Base-by-base conservation (phyloP, 352 stramenopile species). In the Detonula confervacea region DNA sequence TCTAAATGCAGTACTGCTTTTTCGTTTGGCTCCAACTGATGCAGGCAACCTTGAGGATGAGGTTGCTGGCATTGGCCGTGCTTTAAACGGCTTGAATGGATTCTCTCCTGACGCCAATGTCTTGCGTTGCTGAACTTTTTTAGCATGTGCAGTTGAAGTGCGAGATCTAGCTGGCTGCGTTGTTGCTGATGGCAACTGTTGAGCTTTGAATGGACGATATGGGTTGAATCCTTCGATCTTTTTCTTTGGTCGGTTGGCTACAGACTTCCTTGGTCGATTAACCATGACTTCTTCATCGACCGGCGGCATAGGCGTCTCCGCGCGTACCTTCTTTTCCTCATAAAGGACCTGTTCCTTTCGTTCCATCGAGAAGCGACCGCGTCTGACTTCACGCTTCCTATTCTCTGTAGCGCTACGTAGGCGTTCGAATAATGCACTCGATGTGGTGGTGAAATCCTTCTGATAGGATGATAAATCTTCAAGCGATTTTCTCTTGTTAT, bases 401-500 rank as follows among this genome's bases (percentile, higher is more conserved):
- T 47, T 56, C 37, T 87, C 73, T 54, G 79, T 67, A 12, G 73
- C 67, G 20, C 51, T 62, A 49, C 67, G 24, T 18, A 87, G 64
- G 0, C 56, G 47, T 64, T 80, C 61, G n/a, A 87, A 59, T 30
- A 87, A 80, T 24, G 73, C 79, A 65, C n/a, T 74, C 9, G 79
- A 87, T 7, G 73, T 73, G 5, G 62, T 75, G 42, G 71, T 70
- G 67, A 83, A 70, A 42, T 63, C 70, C 22, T 83, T 42, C 57
- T 83, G 73, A 75, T 74, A 82, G 2, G 61, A 71, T 20, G 61
- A 69, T 30, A 81, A 63, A 64, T 80, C 73, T 49, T 77, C 77
- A 46, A 70, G 57, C 20, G 67, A 73, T 63, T 64, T 55, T 24
- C 35, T 68, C 20, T 66, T 81, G 20, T 47, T 35, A 62, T 51